Base-by-base conservation (phyloP, 2,329 filamentous ascomycete genomes). In the Xylaria arbuscula region DNA sequence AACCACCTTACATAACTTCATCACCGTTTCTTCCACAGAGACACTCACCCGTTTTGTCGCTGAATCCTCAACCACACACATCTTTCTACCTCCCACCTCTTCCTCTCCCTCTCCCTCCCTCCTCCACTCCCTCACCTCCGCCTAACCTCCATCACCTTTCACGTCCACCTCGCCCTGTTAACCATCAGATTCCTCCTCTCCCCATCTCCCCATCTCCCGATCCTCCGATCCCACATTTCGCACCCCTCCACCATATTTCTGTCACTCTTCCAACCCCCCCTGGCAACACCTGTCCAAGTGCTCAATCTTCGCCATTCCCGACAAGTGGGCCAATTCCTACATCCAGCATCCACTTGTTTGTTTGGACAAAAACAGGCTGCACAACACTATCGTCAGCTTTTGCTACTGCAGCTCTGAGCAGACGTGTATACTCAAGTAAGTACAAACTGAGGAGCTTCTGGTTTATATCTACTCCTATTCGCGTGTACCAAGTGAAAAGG, bases 1-100 rank as follows among this genome's bases (percentile, higher is more conserved):
- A 54, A 51, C 50, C 54, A 57, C 62, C 64, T 66, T 69, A 68
- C 64, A 69, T 71, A 69, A 69, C 67, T 69, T 65, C 69, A 71
- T 68, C 69, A 69, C 67, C 67, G 63, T 66, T 70, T 62, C 61
- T 60, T 69, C 66, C 61, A 66, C 64, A 64, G 61, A 38, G 50
- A 66, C 69, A 51, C 64, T 62, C 69, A 19, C 51, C 61, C 42
- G 40, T 70, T 67, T 66, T 66, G 59, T 63, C 64, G 59, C 68
- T 61, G 62, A 67, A 68, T 63, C 63, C 62, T 66, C 64, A 63
- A 69, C 55, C 66, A 63, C 66, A 63, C 66, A 56, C 63, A 53
- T 53, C 65, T 69, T 61, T 42, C 54, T 58, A 55, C 64, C 68
- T 67, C 59, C 54, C 67, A 57, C 58, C 60, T 69, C 50, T 56